Percentiles rank a stretch among this genome's conserved stretches.
Conservation (phyloP, 2,329 filamentous ascomycete species). For the Ilyonectria robusta region DNA sequence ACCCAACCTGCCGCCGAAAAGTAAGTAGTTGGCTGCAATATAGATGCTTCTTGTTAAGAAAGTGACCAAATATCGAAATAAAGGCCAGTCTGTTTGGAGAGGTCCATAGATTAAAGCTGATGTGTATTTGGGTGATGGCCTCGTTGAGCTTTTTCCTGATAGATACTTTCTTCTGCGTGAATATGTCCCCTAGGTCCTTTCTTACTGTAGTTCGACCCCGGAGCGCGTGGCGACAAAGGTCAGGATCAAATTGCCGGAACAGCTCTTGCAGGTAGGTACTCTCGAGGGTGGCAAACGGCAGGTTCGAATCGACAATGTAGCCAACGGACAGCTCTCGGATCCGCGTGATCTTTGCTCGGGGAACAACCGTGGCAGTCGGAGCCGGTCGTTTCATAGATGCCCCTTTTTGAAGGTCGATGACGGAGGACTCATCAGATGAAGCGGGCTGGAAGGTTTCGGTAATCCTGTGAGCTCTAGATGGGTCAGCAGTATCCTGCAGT, state of each 20-base stretch:
- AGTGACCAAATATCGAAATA: neutral
- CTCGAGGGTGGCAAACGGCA: constrained; percentile 21
- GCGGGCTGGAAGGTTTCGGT: constrained; percentile 4
- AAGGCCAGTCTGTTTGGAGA: neutral
- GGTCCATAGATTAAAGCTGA: neutral
- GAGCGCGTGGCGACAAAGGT: constrained; percentile 14
- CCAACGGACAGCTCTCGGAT: constrained; percentile 27
- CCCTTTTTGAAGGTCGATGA: constrained; percentile 19
- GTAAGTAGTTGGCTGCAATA: neutral
- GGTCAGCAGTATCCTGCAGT: constrained; percentile 20
- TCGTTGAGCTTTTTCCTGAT: constrained; percentile 9
- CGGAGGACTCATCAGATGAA: constrained; percentile 19
- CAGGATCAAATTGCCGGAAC: constrained; percentile 19
- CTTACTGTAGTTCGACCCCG: constrained; percentile 22
- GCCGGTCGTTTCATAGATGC: constrained; percentile 23
- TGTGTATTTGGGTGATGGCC: neutral
- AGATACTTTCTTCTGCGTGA: constrained; percentile 16
- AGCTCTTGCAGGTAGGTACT: constrained; percentile 28
- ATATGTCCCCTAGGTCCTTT: constrained; percentile 23
- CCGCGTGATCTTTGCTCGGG: constrained; percentile 24
- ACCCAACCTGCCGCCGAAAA: neutral
- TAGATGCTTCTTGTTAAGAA: neutral
- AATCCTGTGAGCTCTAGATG: constrained; percentile 20
- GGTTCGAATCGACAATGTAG: constrained; percentile 26
- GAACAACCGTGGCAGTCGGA: constrained; percentile 13